These are phyloP conservation scores for Lactifluus pinguis DNA, from an alignment of 768 basidiomycete genomes.

Conservation along the genomic window DNA sequence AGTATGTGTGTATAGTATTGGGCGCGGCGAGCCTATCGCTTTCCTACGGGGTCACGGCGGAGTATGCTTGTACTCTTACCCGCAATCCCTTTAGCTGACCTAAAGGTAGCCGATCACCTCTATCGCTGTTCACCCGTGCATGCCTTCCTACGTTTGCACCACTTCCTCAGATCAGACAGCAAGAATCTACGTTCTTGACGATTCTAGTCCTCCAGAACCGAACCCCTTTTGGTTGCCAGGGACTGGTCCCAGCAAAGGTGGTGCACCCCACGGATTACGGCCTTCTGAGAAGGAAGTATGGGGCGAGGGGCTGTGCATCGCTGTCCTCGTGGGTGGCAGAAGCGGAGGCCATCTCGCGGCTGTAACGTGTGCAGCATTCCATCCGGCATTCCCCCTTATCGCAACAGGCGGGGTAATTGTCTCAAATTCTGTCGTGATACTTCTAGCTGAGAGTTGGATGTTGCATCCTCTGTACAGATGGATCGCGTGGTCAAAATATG, in stretches of 20 bases:
- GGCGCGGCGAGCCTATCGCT: conserved; percentile 33
- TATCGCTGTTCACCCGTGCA: conserved; percentile 52
- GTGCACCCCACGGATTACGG: conserved; percentile 62
- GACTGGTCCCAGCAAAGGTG: conserved; percentile 42
- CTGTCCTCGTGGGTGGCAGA: conserved; percentile 57
- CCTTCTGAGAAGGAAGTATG: conserved; percentile 50
- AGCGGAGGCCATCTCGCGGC: conserved; percentile 68
- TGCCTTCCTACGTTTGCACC: conserved; percentile 54
- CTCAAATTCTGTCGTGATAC: not conserved
- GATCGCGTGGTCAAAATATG: conserved; percentile 74
- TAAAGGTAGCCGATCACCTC: conserved; percentile 49
- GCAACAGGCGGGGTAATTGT: conserved; percentile 68
- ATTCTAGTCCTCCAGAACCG: conserved; percentile 34
- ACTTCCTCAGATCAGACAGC: conserved; percentile 66
- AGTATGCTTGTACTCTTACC: conserved; percentile 1
- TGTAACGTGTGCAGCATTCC: conserved; percentile 62
- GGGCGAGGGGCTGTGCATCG: conserved; percentile 49
- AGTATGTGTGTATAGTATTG: conserved; percentile 47
- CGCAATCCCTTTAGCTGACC: not conserved
- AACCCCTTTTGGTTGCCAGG: conserved; percentile 58
- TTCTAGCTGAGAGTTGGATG: conserved; percentile 1
- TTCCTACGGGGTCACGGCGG: conserved; percentile 34
- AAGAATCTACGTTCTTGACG: conserved; percentile 55
- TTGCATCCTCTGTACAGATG: conserved; percentile 35
- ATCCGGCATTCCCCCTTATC: conserved; percentile 51